Conservation (phyloP, 345 rosid genomes). For the Citrus cavaleriei region DNA sequence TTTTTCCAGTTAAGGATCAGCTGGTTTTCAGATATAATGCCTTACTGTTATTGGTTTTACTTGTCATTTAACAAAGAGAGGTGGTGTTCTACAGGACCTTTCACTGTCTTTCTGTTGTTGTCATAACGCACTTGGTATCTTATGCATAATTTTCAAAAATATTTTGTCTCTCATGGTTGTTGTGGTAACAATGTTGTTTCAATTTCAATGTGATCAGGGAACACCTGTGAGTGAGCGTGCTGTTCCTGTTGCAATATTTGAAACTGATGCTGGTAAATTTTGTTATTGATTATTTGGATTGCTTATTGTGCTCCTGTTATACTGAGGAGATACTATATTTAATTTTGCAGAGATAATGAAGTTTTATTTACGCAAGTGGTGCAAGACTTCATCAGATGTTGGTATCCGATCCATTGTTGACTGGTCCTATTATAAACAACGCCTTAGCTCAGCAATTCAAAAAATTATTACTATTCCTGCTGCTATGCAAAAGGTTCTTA, state of each 20-base stretch:
- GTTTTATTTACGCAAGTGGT: conserved; percentile 83
- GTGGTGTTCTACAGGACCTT: not conserved
- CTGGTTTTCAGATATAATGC: not conserved
- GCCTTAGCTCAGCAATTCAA: conserved; percentile 90
- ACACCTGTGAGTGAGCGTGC: conserved; percentile 98
- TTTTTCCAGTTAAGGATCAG: too few relatives aligned
- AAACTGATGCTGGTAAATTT: conserved; percentile 67
- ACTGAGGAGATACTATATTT: conserved; percentile 17
- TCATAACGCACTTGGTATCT: not conserved
- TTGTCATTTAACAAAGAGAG: not conserved
- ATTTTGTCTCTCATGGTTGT: conserved; percentile 4
- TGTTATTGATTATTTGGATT: conserved; percentile 18
- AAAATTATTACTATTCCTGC: conserved; percentile 96
- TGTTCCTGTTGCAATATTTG: conserved; percentile 97
- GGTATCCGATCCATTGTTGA: conserved; percentile 83
- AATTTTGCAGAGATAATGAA: conserved; percentile 62
- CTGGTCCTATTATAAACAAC: conserved; percentile 94
- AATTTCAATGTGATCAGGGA: conserved; percentile 57
- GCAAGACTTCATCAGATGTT: conserved; percentile 70
- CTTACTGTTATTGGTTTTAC: not conserved
- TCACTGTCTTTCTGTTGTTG: not conserved
- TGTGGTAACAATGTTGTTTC: conserved; percentile 7
- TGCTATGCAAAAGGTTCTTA: conserved; percentile 94
- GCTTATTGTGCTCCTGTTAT: conserved; percentile 12
- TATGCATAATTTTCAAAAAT: conserved; percentile 9